phyloP scores from a whole-genome alignment of 495 filamentous ascomycete species.

The Eremomyces bilateralis region DNA sequence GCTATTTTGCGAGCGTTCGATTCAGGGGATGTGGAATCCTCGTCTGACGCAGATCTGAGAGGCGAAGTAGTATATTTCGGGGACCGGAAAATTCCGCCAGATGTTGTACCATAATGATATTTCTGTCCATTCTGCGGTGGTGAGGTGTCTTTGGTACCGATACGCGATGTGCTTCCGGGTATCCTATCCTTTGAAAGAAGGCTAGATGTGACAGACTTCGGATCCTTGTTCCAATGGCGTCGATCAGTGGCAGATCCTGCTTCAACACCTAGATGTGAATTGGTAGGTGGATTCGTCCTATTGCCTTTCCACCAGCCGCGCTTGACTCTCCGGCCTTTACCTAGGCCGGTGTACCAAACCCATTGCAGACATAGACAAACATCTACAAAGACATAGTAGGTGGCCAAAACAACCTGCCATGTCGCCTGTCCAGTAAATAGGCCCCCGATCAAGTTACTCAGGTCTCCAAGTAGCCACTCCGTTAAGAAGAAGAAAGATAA shows the following conservation, averaged over 20 bases:
- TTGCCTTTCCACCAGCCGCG: too few relatives aligned
- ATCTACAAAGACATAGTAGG: slow-evolving; percentile 50
- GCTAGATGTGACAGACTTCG: not conserved
- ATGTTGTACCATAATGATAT: too few relatives aligned
- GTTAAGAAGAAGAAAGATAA: slow-evolving; percentile 45
- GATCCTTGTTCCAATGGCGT: not conserved
- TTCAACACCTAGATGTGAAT: too few relatives aligned
- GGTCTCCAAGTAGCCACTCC: slow-evolving; percentile 48
- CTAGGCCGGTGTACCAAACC: slow-evolving; percentile 41
- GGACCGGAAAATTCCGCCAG: not conserved
- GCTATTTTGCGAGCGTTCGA: slow-evolving; percentile 5
- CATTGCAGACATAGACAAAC: slow-evolving; percentile 39
- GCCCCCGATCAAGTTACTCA: slow-evolving; percentile 44
- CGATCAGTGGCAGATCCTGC: too few relatives aligned
- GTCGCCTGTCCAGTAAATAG: slow-evolving; percentile 42
- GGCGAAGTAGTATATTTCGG: not conserved
- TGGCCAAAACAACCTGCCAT: slow-evolving; percentile 48
- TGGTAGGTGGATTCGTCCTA: too few relatives aligned
- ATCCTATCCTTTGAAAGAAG: too few relatives aligned
- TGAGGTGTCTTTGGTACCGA: too few relatives aligned
- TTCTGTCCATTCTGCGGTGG: too few relatives aligned
- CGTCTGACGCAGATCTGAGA: not conserved
- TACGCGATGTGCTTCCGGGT: too few relatives aligned
- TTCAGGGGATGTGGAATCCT: not conserved
- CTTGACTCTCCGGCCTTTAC: slow-evolving; percentile 18